A percentile compares a stretch with the other conserved stretches of the same genome.
Evolutionary conservation across 331 rosid genomes (phyloP).

Genomic region (Telfairia occidentalis): DNA sequence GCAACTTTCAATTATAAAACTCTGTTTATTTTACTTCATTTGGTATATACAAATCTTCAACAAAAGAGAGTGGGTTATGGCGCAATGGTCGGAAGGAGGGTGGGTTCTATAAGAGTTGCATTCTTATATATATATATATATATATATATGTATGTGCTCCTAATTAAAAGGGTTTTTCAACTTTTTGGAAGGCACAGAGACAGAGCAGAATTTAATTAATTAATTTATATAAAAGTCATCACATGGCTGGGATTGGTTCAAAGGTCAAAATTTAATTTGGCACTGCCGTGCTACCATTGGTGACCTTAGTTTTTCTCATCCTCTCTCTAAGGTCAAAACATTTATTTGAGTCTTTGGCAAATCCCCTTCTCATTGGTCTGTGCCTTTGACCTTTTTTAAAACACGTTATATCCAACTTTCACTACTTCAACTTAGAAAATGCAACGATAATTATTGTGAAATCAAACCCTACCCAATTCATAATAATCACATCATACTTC

Average conservation of each 20-base stretch:
- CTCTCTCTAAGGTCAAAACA: not conserved
- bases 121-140: not conserved
- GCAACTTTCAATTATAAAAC: slow-evolving; percentile 5
- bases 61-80: slow-evolving; percentile 26
- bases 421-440: too few relatives aligned
- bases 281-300: slow-evolving; percentile 17
- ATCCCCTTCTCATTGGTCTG: not conserved
- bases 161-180: not conserved
- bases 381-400: not conserved
- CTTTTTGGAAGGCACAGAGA: not conserved
- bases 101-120: not conserved
- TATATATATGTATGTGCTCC: not conserved
- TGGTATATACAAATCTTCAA: slow-evolving; percentile 12
- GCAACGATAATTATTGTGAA: too few relatives aligned
- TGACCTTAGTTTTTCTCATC: slow-evolving; percentile 17
- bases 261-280: slow-evolving; percentile 39
- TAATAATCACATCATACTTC: too few relatives aligned
- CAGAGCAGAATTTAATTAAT: slow-evolving; percentile 58
- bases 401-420: too few relatives aligned
- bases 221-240: slow-evolving; percentile 20
- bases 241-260: slow-evolving; percentile 33
- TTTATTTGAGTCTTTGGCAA: not conserved
- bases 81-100: slow-evolving; percentile 44
- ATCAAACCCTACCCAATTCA: too few relatives aligned
- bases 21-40: not conserved